Conservation (phyloP, 345 rosid species). For the Combretum micranthum region DNA sequence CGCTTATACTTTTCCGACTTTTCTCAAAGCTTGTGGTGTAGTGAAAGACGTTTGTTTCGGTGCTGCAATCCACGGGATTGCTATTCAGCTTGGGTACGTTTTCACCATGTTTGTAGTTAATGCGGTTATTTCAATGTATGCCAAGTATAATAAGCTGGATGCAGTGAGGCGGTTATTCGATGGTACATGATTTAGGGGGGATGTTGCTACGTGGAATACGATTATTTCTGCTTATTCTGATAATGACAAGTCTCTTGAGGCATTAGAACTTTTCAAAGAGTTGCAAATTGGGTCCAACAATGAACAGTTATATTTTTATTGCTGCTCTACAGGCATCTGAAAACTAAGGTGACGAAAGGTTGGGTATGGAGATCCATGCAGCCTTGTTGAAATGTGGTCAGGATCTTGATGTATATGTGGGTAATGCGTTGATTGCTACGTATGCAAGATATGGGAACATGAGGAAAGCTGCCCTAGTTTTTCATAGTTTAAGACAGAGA, state of each 20-base stretch:
- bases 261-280: constrained; percentile 46
- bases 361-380: constrained; percentile 72
- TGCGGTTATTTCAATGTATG: constrained; percentile 72
- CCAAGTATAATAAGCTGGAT: constrained; percentile 54
- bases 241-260: constrained; percentile 40
- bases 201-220: constrained; percentile 75
- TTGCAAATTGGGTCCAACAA: constrained; percentile 43
- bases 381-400: constrained; percentile 42
- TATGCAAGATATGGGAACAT: constrained; percentile 47
- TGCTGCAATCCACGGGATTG: constrained; percentile 54
- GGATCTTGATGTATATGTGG: constrained; percentile 36
- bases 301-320: constrained; percentile 48
- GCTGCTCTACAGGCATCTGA: constrained; percentile 69
- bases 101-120: constrained; percentile 44
- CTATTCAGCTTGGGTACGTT: constrained; percentile 36
- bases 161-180: constrained; percentile 61
- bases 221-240: constrained; percentile 55
- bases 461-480: constrained; percentile 33
- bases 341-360: constrained; percentile 30
- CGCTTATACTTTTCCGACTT: constrained; percentile 50
- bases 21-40: constrained; percentile 54
- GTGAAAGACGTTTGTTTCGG: constrained; percentile 37
- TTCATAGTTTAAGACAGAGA: constrained; percentile 30
- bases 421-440: constrained; percentile 70
- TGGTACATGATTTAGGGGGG: constrained; percentile 31